A percentile compares a stretch with the other conserved stretches of the same genome.
phyloP scores from a whole-genome alignment of 306 rosid genomes.

The Mimosa bimucronata region DNA sequence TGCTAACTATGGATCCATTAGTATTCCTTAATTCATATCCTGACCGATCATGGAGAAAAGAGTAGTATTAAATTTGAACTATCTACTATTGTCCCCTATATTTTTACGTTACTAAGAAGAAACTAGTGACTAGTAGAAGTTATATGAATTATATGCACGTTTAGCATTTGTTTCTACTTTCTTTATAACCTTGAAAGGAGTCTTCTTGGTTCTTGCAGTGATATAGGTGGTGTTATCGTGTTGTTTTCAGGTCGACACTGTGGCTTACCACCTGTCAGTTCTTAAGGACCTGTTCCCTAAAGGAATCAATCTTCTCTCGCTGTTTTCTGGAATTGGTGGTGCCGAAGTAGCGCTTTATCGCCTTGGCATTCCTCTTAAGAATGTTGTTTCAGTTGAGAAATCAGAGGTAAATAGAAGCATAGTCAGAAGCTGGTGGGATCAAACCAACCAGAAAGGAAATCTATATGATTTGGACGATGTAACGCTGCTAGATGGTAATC shows the following conservation, averaged over 20 bases:
- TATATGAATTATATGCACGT: not conserved
- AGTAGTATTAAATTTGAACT: not conserved
- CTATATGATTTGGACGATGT: constrained; percentile 69
- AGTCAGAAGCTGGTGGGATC: constrained; percentile 97
- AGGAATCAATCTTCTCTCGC: constrained; percentile 89
- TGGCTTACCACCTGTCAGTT: constrained; percentile 88
- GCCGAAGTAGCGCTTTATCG: constrained; percentile 95
- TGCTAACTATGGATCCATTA: not conserved
- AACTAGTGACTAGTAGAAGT: constrained; percentile 13
- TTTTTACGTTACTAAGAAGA: not conserved
- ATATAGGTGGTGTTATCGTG: not conserved
- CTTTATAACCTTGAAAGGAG: not conserved
- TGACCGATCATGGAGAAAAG: constrained; percentile 16
- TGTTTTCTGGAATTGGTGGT: constrained; percentile 96
- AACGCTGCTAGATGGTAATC: constrained; percentile 53
- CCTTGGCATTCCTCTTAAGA: constrained; percentile 76
- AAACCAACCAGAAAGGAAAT: constrained; percentile 84
- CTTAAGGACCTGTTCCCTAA: constrained; percentile 76
- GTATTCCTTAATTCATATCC: not conserved
- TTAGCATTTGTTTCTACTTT: not conserved
- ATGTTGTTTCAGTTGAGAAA: constrained; percentile 81
- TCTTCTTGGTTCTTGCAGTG: constrained; percentile 4
- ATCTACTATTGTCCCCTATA: not conserved
- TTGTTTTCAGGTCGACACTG: constrained; percentile 84
- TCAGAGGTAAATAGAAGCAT: constrained; percentile 78